Conservation (phyloP, 306 rosid species). For the Lathyrus sativus region DNA sequence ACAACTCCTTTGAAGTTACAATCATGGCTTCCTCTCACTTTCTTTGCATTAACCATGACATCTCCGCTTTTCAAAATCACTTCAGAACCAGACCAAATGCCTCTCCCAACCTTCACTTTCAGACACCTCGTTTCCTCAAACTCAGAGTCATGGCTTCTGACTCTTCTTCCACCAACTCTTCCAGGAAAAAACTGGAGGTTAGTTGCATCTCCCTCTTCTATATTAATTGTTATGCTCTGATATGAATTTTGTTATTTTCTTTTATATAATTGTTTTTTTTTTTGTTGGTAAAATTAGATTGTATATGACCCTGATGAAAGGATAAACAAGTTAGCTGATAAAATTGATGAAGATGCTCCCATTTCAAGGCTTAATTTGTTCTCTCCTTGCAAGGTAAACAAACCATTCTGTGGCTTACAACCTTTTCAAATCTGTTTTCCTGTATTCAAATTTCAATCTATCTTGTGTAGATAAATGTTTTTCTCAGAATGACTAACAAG, state of each 20-base stretch:
- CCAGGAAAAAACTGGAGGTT: conserved; percentile 72
- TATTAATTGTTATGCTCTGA: conserved; percentile 16
- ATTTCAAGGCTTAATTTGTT: conserved; percentile 87
- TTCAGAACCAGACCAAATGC: conserved; percentile 50
- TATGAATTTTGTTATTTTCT: conserved; percentile 29
- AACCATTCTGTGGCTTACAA: conserved; percentile 1
- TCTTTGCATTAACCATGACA: conserved; percentile 48
- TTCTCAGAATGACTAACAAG: conserved; percentile 86
- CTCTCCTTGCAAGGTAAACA: conserved; percentile 93
- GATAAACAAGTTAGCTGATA: conserved; percentile 80
- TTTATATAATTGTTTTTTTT: not conserved
- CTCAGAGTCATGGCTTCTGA: conserved; percentile 51
- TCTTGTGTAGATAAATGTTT: conserved; percentile 69
- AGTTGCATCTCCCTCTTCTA: not conserved
- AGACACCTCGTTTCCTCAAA: conserved; percentile 37
- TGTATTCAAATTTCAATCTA: conserved; percentile 19
- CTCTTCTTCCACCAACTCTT: conserved; percentile 36
- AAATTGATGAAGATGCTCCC: conserved; percentile 66
- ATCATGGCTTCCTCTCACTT: conserved; percentile 71
- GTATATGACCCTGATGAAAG: conserved; percentile 80
- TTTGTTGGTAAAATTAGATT: conserved; percentile 57
- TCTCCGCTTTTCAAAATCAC: conserved; percentile 46
- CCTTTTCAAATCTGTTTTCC: conserved; percentile 28
- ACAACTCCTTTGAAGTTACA: no score
- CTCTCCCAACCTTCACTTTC: conserved; percentile 43